phyloP scores from a whole-genome alignment of 2,329 filamentous ascomycete genomes.

The Aphanocladium album region DNA sequence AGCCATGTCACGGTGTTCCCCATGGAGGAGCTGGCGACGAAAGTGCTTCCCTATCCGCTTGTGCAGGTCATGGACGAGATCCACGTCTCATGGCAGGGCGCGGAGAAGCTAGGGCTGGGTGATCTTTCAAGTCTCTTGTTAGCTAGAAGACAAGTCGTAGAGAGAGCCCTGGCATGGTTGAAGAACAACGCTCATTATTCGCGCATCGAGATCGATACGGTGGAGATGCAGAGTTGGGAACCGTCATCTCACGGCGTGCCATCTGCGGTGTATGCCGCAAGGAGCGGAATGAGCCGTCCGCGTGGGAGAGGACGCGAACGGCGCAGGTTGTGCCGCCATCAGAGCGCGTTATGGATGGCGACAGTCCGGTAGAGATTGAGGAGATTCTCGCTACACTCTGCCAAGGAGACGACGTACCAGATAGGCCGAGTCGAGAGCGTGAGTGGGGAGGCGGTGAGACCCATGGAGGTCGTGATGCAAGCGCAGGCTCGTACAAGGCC shows the following conservation, averaged over 20 bases:
- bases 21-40: too few relatives aligned
- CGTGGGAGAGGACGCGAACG: slow-evolving; percentile 12
- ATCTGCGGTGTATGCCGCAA: slow-evolving; percentile 11
- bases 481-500: not conserved
- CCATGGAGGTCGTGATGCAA: not conserved
- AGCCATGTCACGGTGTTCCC: too few relatives aligned
- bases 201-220: slow-evolving; percentile 12
- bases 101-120: slow-evolving; percentile 9
- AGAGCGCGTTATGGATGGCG: slow-evolving; percentile 10
- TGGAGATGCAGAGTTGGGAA: slow-evolving; percentile 16
- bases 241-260: slow-evolving; percentile 11
- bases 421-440: too few relatives aligned
- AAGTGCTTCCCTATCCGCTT: slow-evolving; percentile 8
- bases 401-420: too few relatives aligned
- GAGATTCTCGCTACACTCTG: slow-evolving; percentile 8
- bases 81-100: slow-evolving; percentile 12
- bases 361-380: slow-evolving; percentile 7
- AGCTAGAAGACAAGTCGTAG: slow-evolving; percentile 12
- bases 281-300: slow-evolving; percentile 14
- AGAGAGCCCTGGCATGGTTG: slow-evolving; percentile 14
- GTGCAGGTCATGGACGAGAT: slow-evolving; percentile 14
- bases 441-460: not conserved
- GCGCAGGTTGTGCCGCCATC: slow-evolving; percentile 14
- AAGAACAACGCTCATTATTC: slow-evolving; percentile 14
- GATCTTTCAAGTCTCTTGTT: slow-evolving; percentile 13